Conservation (phyloP, 805 yeast species). For the Saccharomyces jurei region DNA sequence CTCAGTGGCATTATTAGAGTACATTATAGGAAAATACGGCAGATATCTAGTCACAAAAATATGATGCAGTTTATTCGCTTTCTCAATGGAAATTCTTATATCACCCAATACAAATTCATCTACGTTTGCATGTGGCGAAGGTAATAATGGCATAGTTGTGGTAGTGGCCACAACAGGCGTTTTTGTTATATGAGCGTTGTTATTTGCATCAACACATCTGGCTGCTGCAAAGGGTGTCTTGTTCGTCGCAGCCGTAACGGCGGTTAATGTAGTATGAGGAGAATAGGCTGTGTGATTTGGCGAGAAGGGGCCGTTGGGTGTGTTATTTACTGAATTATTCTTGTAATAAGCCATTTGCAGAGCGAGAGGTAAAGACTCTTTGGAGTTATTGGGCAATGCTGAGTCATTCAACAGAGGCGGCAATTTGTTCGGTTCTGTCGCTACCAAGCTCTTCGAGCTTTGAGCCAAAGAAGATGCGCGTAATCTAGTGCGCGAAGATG, state of each 20-base stretch:
- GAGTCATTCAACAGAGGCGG: conserved; percentile 38
- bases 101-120: conserved; percentile 71
- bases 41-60: conserved; percentile 58
- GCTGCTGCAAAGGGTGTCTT: neutral
- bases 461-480: neutral
- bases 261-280: conserved; percentile 1
- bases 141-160: conserved; percentile 23
- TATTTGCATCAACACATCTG: neutral
- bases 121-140: conserved; percentile 31
- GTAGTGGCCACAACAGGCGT: conserved; percentile 24
- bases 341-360: conserved; percentile 37
- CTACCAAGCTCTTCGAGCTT: conserved; percentile 21
- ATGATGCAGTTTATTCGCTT: conserved; percentile 67
- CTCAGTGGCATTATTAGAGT: conserved; percentile 62
- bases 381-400: conserved; percentile 33
- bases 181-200: conserved; percentile 1
- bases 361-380: conserved; percentile 35
- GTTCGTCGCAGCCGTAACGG: neutral
- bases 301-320: conserved; percentile 10
- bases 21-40: conserved; percentile 74
- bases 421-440: conserved; percentile 2
- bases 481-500: neutral
- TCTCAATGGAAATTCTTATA: conserved; percentile 53
- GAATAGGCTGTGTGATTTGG: conserved; percentile 6
- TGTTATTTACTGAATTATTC: conserved; percentile 16